phyloP scores from a whole-genome alignment of 176 grass and related monocot genomes.

The Juncus effusus region DNA sequence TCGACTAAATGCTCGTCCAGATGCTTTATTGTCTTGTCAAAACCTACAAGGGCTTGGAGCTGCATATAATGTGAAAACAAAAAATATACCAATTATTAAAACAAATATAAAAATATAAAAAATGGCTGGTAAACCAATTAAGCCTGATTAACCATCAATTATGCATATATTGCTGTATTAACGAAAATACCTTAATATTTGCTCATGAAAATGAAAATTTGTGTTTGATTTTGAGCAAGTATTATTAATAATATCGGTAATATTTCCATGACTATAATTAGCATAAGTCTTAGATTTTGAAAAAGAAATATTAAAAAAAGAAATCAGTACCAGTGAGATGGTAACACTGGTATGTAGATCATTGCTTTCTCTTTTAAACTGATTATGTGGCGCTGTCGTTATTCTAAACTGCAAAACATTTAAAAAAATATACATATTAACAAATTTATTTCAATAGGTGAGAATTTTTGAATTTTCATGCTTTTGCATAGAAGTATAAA shows the following conservation, averaged over 20 bases:
- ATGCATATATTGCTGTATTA: no score
- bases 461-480: no score
- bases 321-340: slow-evolving; percentile 63
- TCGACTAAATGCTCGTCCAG: slow-evolving; percentile 79
- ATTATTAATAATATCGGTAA: no score
- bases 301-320: slow-evolving; percentile 13
- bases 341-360: slow-evolving; percentile 79
- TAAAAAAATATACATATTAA: slow-evolving; percentile 30
- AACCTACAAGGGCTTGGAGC: slow-evolving; percentile 95
- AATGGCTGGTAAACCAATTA: no score
- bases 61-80: slow-evolving; percentile 30
- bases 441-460: slow-evolving; percentile 5
- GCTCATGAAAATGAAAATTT: no score
- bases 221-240: no score
- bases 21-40: slow-evolving; percentile 87
- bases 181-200: no score
- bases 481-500: no score
- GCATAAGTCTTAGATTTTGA: neutral
- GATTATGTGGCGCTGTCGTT: slow-evolving; percentile 68
- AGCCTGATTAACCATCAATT: no score
- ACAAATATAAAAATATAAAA: neutral
- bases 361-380: slow-evolving; percentile 86
- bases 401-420: slow-evolving; percentile 75
- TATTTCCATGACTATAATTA: no score
- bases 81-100: slow-evolving; percentile 1